Evolutionary conservation across 1,284 basidiomycete genomes (phyloP).

Genomic region (Cutaneotrichosporon mucoides): DNA sequence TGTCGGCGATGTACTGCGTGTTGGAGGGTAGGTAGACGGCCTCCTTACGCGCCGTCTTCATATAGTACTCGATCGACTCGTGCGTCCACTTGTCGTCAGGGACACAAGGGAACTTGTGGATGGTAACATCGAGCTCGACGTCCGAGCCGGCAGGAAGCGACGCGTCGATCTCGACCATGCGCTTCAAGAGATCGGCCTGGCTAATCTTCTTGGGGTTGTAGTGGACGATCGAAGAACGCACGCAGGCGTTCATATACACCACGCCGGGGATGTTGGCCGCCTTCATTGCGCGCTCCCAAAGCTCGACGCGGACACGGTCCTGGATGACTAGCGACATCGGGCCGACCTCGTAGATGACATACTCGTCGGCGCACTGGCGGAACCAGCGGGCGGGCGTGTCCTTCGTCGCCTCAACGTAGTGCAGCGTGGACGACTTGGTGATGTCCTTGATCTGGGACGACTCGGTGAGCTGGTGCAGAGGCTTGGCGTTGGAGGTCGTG

Average conservation of each 20-base stretch:
- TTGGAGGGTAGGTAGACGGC: slow-evolving; percentile 66
- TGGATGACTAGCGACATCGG: slow-evolving; percentile 55
- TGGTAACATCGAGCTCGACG: slow-evolving; percentile 54
- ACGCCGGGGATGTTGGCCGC: slow-evolving; percentile 48
- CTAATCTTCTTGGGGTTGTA: slow-evolving; percentile 53
- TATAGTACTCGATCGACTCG: slow-evolving; percentile 60
- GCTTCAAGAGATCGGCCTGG: slow-evolving; percentile 50
- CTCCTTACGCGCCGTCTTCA: slow-evolving; percentile 35
- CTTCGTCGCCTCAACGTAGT: slow-evolving; percentile 10
- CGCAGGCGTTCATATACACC: slow-evolving; percentile 56
- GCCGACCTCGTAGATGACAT: slow-evolving; percentile 61
- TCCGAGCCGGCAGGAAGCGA: slow-evolving; percentile 22
- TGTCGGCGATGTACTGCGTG: slow-evolving; percentile 60
- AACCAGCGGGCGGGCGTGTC: slow-evolving; percentile 12
- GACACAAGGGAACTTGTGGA: slow-evolving; percentile 60
- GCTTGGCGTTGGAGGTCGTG: slow-evolving; percentile 3
- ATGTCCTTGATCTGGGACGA: slow-evolving; percentile 9
- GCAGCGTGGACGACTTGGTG: slow-evolving; percentile 13
- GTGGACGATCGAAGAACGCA: slow-evolving; percentile 59
- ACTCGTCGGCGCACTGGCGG: slow-evolving; percentile 57
- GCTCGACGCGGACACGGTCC: slow-evolving; percentile 57
- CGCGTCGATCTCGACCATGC: slow-evolving; percentile 35
- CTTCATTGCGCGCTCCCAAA: slow-evolving; percentile 54
- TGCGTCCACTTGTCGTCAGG: slow-evolving; percentile 60
- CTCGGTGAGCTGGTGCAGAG: slow-evolving; percentile 12